Percentiles rank a stretch among this genome's conserved stretches.
Evolutionary conservation across 139 green algal species (phyloP).

Genomic region (Limnomonas spitsbergensis): DNA sequence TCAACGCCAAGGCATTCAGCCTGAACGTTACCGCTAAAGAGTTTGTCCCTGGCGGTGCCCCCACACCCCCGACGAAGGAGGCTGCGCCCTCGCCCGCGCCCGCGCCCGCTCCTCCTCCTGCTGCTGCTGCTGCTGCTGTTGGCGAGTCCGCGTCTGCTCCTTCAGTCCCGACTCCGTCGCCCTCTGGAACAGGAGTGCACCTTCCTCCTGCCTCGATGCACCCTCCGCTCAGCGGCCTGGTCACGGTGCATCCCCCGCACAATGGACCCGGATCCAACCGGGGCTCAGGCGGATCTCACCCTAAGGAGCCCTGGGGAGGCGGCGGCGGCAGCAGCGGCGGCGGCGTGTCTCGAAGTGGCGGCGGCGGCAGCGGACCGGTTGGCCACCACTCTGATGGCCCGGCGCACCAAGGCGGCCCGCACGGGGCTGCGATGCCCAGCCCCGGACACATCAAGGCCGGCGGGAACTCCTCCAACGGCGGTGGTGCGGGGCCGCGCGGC

Average conservation of each 20-base stretch:
- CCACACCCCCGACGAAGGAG: neutral
- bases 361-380: too few relatives aligned
- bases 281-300: too few relatives aligned
- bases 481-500: neutral
- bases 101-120: neutral
- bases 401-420: too few relatives aligned
- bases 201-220: neutral
- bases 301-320: too few relatives aligned
- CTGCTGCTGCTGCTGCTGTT: neutral
- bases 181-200: neutral
- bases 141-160: neutral
- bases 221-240: too few relatives aligned
- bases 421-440: neutral
- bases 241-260: too few relatives aligned
- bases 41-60: slow-evolving; percentile 43
- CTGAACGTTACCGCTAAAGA: slow-evolving; percentile 59
- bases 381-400: too few relatives aligned
- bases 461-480: neutral
- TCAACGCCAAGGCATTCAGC: slow-evolving; percentile 58
- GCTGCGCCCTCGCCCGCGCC: neutral
- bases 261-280: too few relatives aligned
- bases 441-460: neutral
- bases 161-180: neutral
- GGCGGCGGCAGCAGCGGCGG: too few relatives aligned
- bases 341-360: too few relatives aligned